phyloP scores from a whole-genome alignment of 1,284 basidiomycete genomes.

The Ganoderma meredithae region DNA sequence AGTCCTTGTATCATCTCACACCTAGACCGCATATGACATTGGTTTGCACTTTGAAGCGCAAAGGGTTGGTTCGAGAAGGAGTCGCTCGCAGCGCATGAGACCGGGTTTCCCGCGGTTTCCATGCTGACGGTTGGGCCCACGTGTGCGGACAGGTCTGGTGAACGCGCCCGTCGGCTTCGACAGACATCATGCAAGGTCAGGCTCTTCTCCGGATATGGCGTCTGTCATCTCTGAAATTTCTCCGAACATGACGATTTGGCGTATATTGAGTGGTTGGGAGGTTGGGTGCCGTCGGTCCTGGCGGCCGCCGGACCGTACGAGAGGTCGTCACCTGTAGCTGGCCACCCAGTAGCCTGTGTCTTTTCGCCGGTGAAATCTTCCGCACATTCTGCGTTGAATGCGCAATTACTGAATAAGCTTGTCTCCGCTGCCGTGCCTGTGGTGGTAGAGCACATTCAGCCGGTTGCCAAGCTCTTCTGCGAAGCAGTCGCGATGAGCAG shows the following conservation, averaged over 20 bases:
- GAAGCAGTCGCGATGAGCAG: neutral
- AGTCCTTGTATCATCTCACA: conserved; percentile 25
- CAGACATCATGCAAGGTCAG: neutral
- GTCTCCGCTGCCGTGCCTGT: conserved; percentile 9
- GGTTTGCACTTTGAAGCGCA: neutral
- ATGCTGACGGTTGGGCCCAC: conserved; percentile 4
- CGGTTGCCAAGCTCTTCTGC: neutral
- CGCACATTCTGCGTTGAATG: conserved; percentile 25
- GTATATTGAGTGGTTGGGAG: neutral
- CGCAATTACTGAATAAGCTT: neutral
- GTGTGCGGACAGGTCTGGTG: conserved; percentile 7
- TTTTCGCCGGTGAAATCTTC: conserved; percentile 10
- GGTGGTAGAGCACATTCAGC: conserved; percentile 2
- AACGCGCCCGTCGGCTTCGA: neutral
- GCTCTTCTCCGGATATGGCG: neutral
- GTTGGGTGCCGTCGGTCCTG: neutral
- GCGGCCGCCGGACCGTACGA: neutral
- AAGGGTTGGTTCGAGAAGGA: neutral
- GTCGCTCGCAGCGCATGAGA: neutral
- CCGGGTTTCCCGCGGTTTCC: neutral
- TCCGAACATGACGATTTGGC: neutral
- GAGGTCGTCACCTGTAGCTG: neutral
- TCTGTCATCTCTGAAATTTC: neutral
- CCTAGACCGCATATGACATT: conserved; percentile 16
- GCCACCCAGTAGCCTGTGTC: neutral